Evolutionary conservation across 495 filamentous ascomycete genomes (phyloP), one percentile per base, ranked within the genome.

Genomic region (Neurospora sp.): DNA sequence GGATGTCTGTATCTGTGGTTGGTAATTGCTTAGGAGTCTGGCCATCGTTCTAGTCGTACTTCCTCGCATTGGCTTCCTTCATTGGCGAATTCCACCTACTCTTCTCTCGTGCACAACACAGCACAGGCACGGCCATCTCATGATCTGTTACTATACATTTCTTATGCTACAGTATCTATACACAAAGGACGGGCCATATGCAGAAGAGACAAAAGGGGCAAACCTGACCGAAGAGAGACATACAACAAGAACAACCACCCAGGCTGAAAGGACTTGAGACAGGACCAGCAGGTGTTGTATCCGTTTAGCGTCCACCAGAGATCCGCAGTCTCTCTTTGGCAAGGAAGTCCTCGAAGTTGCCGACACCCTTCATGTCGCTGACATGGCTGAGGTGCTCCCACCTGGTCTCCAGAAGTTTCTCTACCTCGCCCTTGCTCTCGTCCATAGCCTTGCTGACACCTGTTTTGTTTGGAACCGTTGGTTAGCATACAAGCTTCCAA

Each of bases 381-480:
- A 84, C 83, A 68, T 87, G 85, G 68, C 89, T 90, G 69, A 93
- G 88, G 72, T 88, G 87, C 9, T 85, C 82, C 83, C 92, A 89
- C 76, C 89, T 89, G 39, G 87, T 81, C 59, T 89, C 85, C 61
- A 93, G 80, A 31, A 86, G 82, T 74, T 89, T 83, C 76, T 89
- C 85, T 71, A 92, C 80, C 61, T 90, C 86, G 71, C 87, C 79
- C 66, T 88, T 75, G 59, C 84, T 82, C 35, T 84, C 82, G 74
- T 93, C 91, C 89, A 94, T 89, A 22, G 84, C 82, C 81, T 91
- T 89, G 40, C 84, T 87, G 68, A 90, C 87, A 74, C 87, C 93
- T 95, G 74, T 71, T 44, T 18, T 8, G 1, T n/a, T 9, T 12
- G 40, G 16, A 61, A 18, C 40, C 12, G 40, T 20, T 18, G 1